phyloP scores from a whole-genome alignment of 1,139 yeast species.

The Hyphopichia buzzinii region DNA sequence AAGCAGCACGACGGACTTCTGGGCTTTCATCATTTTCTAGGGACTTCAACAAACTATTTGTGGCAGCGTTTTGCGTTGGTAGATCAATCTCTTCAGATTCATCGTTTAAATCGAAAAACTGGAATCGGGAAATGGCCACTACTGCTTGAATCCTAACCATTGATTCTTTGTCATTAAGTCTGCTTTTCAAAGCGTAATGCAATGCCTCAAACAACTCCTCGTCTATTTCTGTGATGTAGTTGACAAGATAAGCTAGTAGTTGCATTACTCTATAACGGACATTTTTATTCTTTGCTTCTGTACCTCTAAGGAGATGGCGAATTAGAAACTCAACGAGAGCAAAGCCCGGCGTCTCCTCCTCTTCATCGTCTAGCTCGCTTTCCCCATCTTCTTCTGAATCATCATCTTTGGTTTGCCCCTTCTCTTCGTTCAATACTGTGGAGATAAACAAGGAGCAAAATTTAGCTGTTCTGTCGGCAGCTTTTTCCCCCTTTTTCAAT shows the following conservation, averaged over 20 bases:
- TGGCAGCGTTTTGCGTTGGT: constrained; percentile 6
- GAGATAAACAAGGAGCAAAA: constrained; percentile 67
- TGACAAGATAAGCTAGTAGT: constrained; percentile 69
- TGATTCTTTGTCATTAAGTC: constrained; percentile 79
- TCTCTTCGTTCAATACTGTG: constrained; percentile 39
- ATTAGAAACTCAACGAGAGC: constrained; percentile 61
- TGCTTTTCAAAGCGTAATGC: constrained; percentile 55
- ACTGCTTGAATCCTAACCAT: constrained; percentile 80
- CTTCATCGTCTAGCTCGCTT: constrained; percentile 22
- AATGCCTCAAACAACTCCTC: constrained; percentile 67
- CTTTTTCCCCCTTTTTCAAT: constrained; percentile 65
- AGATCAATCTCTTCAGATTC: constrained; percentile 31
- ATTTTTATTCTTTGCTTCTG: constrained; percentile 70
- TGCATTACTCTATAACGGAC: constrained; percentile 85
- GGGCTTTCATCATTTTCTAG: constrained; percentile 80
- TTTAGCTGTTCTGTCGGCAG: constrained; percentile 77
- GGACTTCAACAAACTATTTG: constrained; percentile 26
- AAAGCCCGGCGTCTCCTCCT: constrained; percentile 42
- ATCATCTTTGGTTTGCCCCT: constrained; percentile 11
- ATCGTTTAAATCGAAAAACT: constrained; percentile 47
- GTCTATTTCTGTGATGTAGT: constrained; percentile 73
- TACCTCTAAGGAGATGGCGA: constrained; percentile 68
- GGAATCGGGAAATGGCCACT: constrained; percentile 76
- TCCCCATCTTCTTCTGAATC: constrained; percentile 20
- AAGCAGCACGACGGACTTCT: constrained; percentile 85